Evolutionary conservation across 2,329 filamentous ascomycete genomes (phyloP), one percentile per base, ranked within the genome.

Genomic region (Colletotrichum agaves): DNA sequence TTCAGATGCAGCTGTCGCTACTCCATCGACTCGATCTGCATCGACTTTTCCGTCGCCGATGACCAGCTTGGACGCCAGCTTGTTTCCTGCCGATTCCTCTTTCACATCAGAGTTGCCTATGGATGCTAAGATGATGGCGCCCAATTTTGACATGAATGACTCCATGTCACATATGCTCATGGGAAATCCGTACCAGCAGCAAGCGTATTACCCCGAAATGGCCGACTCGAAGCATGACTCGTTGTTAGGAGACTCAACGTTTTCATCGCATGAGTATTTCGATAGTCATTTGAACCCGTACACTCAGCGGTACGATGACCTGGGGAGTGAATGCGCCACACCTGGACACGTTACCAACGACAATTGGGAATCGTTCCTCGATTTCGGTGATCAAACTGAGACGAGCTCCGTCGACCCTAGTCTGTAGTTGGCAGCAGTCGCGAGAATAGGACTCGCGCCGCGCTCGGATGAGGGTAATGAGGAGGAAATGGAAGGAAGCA

Each of bases 61-160:
- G 56, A 61, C 46, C 68, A 72, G 19, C 63, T 71, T 50, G 61
- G 70, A 77, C 23, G 47, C 74, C 2, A 67, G 63, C 1, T 71
- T 74, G 56, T 75, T 73, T 41, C 63, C 75, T 1, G 70, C 71
- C 2, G 69, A 70, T 1, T 82, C 81, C 0, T 74, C 73, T 1
- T 84, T 84, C 58, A 83, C 82, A 0, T 72, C 80, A 0, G 78
- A 83, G 66, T 71, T 84, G 6, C 77, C 82, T 0, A 70, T 78
- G 1, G 82, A 84, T 55, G 77, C 79, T 2, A 82, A 79, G 71
- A 79, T 81, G 79, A 74, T 84, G 70, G 71, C 76, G 43, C 72
- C 75, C 2, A 76, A 76, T 6, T 59, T 78, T 12, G 76, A 77
- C 33, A 74, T 78, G 70, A 74, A 56, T 31, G 73, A 75, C 5